These are phyloP conservation scores for Lentinula sp. DNA, from an alignment of 768 basidiomycete genomes.

Conservation along the genomic window DNA sequence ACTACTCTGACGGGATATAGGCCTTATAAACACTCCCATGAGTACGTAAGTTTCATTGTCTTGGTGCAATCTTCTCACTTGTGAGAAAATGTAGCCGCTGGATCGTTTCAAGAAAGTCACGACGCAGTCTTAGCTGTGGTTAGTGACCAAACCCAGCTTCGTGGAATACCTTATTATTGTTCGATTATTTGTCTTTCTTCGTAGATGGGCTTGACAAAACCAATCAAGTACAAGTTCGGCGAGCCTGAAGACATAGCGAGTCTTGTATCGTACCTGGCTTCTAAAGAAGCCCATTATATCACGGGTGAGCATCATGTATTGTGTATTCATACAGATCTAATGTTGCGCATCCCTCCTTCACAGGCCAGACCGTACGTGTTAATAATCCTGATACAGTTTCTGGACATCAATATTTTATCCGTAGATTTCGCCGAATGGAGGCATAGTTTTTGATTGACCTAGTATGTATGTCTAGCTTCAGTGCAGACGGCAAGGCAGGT, in stretches of 20 bases:
- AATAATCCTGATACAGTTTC: background rate
- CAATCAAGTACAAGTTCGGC: conserved; percentile 1
- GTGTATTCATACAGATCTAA: background rate
- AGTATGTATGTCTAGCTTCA: too few species aligned
- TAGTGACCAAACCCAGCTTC: background rate
- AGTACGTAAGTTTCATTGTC: background rate
- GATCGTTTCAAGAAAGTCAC: background rate
- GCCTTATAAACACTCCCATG: background rate
- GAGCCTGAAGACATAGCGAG: conserved; percentile 16
- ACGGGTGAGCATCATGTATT: conserved; percentile 15
- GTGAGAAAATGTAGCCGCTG: background rate
- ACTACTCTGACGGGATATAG: background rate
- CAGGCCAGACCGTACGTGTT: conserved; percentile 4
- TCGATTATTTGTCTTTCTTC: background rate
- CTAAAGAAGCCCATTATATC: conserved; percentile 21
- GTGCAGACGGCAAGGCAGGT: too few species aligned
- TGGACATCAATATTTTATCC: background rate
- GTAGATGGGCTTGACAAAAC: conserved; percentile 6
- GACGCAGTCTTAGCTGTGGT: background rate
- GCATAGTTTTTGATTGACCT: background rate
- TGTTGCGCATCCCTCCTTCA: background rate
- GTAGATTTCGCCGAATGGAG: background rate
- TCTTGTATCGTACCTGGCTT: conserved; percentile 23
- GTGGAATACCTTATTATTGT: background rate
- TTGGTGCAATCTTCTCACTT: background rate